Evolutionary conservation across 225 moss, liverwort and hornwort species (phyloP), one percentile per base, ranked within the genome.

Genomic region (Bryum argenteum): DNA sequence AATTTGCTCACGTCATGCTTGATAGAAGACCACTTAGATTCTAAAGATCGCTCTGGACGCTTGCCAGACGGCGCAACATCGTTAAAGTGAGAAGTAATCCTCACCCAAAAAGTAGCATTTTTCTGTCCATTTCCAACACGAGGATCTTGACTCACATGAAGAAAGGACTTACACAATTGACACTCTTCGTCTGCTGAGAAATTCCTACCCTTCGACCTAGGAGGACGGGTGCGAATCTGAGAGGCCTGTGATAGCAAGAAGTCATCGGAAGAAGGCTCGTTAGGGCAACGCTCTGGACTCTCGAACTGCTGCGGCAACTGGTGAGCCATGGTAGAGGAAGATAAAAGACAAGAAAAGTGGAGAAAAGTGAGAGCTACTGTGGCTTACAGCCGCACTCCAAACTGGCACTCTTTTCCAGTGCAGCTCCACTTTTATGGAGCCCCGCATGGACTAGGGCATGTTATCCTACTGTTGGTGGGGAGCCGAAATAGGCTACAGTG

Each of bases 81-180:
- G 24, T 56, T 24, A 11, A 56, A 56, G 56, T 56, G 56, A 26
- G 56, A 10, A 23, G 56, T 56, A 56, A 56, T 56, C 56, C 28
- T 56, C 11, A 10, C 56, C 56, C 22, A 26, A 24, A 55, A 55
- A 10, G 55, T 23, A 9, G 21, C 20, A 55, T 55, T 55, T 11
- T 55, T 55, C 22, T 55, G 24, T 23, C 56, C 56, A 56, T 56
- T 56, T 11, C 56, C 56, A 56, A 56, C 56, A 23, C 23, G 24
- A 56, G 56, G 56, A 56, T 56, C 56, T 56, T 56, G 56, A 56
- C 56, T 56, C 24, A 56, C 56, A 56, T 24, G 56, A 56, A 56
- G 56, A 26, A 56, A 2, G 11, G 56, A 56, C 56, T 10, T 56
- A 56, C 56, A 56, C 24, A 56, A 56, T 10, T 56, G 23, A 56